Evolutionary conservation across 306 rosid genomes (phyloP), one percentile per base, ranked within the genome.

Genomic region (Gleditsia sinensis): DNA sequence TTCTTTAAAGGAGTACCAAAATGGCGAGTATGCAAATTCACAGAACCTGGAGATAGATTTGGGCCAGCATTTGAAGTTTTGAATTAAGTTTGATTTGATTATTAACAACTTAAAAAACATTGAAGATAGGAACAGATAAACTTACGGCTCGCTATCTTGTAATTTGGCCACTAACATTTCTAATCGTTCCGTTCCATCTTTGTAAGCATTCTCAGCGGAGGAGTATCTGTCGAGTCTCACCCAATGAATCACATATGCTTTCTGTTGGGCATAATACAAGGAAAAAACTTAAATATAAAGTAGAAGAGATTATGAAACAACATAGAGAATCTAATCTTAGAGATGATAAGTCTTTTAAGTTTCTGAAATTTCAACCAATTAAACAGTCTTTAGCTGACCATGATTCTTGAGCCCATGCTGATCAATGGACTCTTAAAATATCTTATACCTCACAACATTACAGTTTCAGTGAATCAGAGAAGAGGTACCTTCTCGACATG

Each of bases 401-500:
- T n/a, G n/a, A n/a, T n/a, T n/a, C n/a, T n/a, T n/a, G n/a, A n/a
- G n/a, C n/a, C n/a, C n/a, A n/a, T n/a, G n/a, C n/a, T n/a, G n/a
- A n/a, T n/a, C n/a, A n/a, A n/a, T n/a, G n/a, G n/a, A n/a, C n/a
- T n/a, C n/a, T n/a, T n/a, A n/a, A n/a, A n/a, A n/a, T n/a, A n/a
- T n/a, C n/a, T n/a, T n/a, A n/a, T n/a, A n/a, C n/a, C n/a, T n/a
- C n/a, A 33, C 6, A 5, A 33, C 37, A 33, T 3, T 33, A 33
- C n/a, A n/a, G n/a, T n/a, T n/a, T n/a, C 46, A 10, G 13, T 40
- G 46, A 9, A 40, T 3, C 16, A 40, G 16, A 61, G 72, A 39
- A 14, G 20, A 58, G 30, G 12, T 75, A 92, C 98, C 98, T 88
- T 92, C 72, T 90, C 88, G n/a, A 87, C 89, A 11, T 92, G 89